A percentile compares a stretch with the other conserved stretches of the same genome.
Conservation (phyloP, 345 rosid species). For the Eucalyptus marginata region DNA sequence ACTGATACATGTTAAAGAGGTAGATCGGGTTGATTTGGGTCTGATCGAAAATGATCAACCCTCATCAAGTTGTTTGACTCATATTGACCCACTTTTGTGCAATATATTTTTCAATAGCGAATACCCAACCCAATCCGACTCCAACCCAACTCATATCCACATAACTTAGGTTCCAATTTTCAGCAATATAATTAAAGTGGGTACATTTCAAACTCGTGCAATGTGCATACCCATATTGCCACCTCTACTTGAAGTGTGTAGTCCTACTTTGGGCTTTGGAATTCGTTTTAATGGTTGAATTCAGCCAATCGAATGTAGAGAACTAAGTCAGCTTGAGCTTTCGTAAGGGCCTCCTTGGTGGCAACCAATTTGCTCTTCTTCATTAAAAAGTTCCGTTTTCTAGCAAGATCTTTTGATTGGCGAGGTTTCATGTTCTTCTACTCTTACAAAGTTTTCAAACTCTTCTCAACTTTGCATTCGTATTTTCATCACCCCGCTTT, state of each 20-base stretch:
- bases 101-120: no score
- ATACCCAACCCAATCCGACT: no score
- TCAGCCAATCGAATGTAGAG: rapidly evolving
- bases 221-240: no score
- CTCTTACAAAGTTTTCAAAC: background rate
- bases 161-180: no score
- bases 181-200: no score
- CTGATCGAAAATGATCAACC: no score
- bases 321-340: background rate
- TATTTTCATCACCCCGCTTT: background rate
- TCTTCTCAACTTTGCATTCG: background rate
- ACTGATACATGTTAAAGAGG: no score
- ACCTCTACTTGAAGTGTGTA: background rate
- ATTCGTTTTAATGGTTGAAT: background rate
- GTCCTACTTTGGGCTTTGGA: background rate
- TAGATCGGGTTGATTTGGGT: no score
- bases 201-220: no score
- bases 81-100: no score
- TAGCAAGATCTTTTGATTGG: background rate
- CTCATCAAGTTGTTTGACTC: no score
- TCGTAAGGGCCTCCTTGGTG: background rate
- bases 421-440: rapidly evolving
- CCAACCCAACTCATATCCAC: no score
- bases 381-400: background rate
- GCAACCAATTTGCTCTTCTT: background rate